Evolutionary conservation across 1,284 basidiomycete genomes (phyloP), one percentile per base, ranked within the genome.

Genomic region (Ceratobasidium sp.): DNA sequence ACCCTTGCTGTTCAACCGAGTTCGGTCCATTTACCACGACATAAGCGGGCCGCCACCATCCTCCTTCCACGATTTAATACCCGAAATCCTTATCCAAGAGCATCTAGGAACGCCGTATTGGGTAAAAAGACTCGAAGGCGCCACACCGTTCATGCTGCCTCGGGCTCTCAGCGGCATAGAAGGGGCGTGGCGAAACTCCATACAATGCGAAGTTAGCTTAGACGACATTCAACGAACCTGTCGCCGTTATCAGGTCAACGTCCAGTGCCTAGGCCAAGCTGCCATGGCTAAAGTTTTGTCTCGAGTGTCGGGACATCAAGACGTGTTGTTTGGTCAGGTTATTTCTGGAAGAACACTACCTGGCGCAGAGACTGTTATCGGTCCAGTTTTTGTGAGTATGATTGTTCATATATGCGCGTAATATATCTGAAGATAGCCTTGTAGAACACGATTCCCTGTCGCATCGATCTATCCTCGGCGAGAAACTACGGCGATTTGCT

Each of bases 361-460:
- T 28, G 81, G 80, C 44, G 81, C 84, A 5, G 85, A 86, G 75
- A 78, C 82, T 30, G 84, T 85, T 1, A 81, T 87, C 62, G 85
- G 86, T 0, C 85, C 85, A 9, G 82, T 86, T 74, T 78, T 87
- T 73, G 85, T 86, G 67, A 78, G 84, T 81, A 6, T 49, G 13
- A 9, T 28, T 5, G 44, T 59, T 35, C 13, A 23, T 70, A 50
- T 59, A 59, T 55, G 54, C 54, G 43, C 8, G 14, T 11, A 18
- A 3, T 49, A 11, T 21, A 14, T 28, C 28, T 55, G 21, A 47
- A 14, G n/a, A 14, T 26, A 3, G 23, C 28, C 26, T 23, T 18
- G 4, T 43, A 87, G 85, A 86, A 85, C 73, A 86, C 85, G 1
- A 79, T 86, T 18, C 85, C 85, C 3, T 85, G 82, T 74, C 82